Conservation (phyloP, 495 filamentous ascomycete species). For the Aspergillus nidulans region DNA sequence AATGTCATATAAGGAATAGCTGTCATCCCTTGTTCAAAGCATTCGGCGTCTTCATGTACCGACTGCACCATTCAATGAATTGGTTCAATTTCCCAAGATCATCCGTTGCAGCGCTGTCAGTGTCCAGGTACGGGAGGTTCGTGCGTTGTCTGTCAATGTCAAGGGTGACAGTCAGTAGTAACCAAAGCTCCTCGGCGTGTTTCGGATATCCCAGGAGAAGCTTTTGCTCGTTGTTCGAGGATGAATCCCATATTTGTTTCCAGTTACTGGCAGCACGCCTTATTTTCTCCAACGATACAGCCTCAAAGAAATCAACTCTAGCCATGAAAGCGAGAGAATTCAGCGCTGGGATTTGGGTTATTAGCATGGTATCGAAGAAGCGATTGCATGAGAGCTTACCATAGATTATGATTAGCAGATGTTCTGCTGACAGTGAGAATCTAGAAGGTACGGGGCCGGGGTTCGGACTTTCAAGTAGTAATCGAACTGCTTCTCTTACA, state of each 20-base stretch:
- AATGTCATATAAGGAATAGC: background rate
- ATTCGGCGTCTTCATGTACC: background rate
- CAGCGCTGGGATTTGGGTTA: constrained; percentile 17
- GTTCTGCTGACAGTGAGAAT: constrained; percentile 27
- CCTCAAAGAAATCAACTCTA: constrained; percentile 26
- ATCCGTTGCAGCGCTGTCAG: constrained; percentile 27
- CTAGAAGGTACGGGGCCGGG: constrained; percentile 20
- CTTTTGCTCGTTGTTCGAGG: constrained; percentile 21
- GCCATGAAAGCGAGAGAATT: constrained; percentile 32
- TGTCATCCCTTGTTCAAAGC: background rate
- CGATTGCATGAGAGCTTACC: constrained; percentile 18
- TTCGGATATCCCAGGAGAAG: constrained; percentile 34
- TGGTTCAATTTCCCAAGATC: constrained; percentile 35
- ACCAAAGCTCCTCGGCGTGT: constrained; percentile 40
- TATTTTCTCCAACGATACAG: constrained; percentile 26
- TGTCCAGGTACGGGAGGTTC: constrained; percentile 29
- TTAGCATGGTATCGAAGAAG: background rate
- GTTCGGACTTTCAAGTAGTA: constrained; percentile 22
- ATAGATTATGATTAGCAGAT: constrained; percentile 36
- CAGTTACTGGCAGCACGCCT: constrained; percentile 30
- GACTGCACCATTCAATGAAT: constrained; percentile 31
- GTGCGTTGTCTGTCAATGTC: constrained; percentile 16
- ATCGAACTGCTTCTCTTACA: constrained; percentile 22
- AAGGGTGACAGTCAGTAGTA: constrained; percentile 30
- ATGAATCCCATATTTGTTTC: constrained; percentile 33